Base-by-base conservation (phyloP, 2,329 filamentous ascomycete species). In the Exophiala xenobiotica region DNA sequence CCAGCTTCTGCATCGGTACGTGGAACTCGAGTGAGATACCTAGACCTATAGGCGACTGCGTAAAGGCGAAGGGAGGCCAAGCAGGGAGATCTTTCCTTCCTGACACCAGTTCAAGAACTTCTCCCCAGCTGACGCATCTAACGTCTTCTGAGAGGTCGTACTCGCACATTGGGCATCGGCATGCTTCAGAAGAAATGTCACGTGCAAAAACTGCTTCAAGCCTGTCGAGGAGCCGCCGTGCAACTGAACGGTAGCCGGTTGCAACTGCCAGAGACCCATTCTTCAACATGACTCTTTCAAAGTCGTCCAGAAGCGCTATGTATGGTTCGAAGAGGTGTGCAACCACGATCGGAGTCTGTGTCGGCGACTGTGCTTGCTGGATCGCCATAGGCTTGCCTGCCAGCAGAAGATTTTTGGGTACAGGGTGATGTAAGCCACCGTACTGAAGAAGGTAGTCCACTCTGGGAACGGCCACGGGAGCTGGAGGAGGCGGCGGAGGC, bases 181-280 rank as follows among this genome's bases (percentile, higher is more conserved):
- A 97, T n/a, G 86, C 83, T 63, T 96, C 85, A 0, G 84, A 84
- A 0, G 91, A 91, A 27, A 99, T 85, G 64, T 97, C 92, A 53
- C 93, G 81, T 2, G 90, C 91, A 70, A 99, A 97, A 6, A 99
- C 90, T 50, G 92, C 89, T 67, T 96, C 92, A 3, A 99, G 77
- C 29, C 93, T 83, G 70, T 99, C 92, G 4, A 97, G 79, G 19
- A 97, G 73, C 45, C 91, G 82, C 4, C 93, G 84, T 3, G 93
- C 93, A n/a, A 97, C 88, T 0, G 92, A 96, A 47, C 89, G 84
- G 68, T 97, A 96, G 4, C 93, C 93, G 0, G 92, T 97, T 12
- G 93, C 93, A 1, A 97, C 93, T 2, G 93, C 93, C 4, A 99
- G 75, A 0, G 92, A 97, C 3, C 93, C 93, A 61, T 87, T 89